A percentile compares a stretch with the other conserved stretches of the same genome.
Conservation (phyloP, 1,139 yeast species). For the Arxiozyma telluris region DNA sequence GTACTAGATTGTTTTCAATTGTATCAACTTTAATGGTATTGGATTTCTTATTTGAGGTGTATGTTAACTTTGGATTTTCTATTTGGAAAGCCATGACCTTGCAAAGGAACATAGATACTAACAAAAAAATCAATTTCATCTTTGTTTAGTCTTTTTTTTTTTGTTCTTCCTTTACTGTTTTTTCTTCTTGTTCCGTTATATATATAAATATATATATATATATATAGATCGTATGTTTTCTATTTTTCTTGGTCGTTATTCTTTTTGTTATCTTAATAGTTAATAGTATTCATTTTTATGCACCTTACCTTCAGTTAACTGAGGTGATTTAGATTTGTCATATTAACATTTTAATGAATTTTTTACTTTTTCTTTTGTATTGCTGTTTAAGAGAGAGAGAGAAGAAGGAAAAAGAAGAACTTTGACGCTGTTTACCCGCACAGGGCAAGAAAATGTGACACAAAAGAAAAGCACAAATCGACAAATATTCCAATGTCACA, state of each 20-base stretch:
- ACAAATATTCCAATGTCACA: not conserved
- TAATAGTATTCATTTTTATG: too few relatives aligned
- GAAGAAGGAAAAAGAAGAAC: not conserved
- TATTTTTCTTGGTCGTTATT: not conserved
- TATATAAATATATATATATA: too few relatives aligned
- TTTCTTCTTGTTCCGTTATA: not conserved
- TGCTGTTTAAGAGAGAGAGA: too few relatives aligned
- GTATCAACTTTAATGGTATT: not conserved
- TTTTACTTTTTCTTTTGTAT: too few relatives aligned
- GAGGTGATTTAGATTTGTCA: too few relatives aligned
- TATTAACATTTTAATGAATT: too few relatives aligned
- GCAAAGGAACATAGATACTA: not conserved
- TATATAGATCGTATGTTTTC: not conserved
- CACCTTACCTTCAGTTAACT: too few relatives aligned
- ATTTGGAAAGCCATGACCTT: not conserved
- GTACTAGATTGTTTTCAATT: conserved; percentile 6
- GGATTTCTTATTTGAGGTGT: not conserved
- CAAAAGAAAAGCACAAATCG: not conserved
- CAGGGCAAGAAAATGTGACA: not conserved
- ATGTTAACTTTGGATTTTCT: conserved; percentile 1
- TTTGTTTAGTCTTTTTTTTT: not conserved
- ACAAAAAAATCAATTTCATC: not conserved
- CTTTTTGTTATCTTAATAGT: too few relatives aligned
- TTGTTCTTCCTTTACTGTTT: too few relatives aligned
- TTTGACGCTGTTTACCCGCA: not conserved